Evolutionary conservation across 768 basidiomycete species (phyloP).

Genomic region (Auricularia heimuer): DNA sequence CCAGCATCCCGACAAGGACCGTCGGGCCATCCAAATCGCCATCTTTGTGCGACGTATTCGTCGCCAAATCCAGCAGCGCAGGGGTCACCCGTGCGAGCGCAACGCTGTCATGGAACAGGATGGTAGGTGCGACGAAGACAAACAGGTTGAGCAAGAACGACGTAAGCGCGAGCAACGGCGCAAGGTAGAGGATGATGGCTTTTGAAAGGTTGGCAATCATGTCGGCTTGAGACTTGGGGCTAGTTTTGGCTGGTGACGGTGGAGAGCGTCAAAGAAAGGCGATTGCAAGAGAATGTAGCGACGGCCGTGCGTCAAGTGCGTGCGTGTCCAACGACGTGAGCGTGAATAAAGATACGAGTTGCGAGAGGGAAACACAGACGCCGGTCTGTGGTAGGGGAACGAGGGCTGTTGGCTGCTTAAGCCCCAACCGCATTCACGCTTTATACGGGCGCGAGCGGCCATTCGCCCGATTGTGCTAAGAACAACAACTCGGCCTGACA

Average conservation of each 20-base stretch:
- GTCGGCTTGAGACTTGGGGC: neutral
- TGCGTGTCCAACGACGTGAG: neutral
- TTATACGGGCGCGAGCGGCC: too few relatives aligned
- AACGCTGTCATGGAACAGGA: conserved; percentile 51
- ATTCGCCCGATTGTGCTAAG: too few relatives aligned
- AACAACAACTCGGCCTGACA: too few relatives aligned
- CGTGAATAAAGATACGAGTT: neutral
- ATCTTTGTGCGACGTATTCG: conserved; percentile 21
- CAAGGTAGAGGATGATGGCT: conserved; percentile 55
- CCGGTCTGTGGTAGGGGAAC: too few relatives aligned
- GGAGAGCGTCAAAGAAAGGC: neutral
- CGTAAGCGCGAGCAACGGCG: conserved; percentile 56
- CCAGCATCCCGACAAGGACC: conserved; percentile 55
- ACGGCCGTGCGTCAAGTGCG: neutral
- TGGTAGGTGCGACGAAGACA: conserved; percentile 55
- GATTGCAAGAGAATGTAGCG: conserved; percentile 1
- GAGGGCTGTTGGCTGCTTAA: too few relatives aligned
- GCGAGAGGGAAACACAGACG: too few relatives aligned
- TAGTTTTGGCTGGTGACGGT: neutral
- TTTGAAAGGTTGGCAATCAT: conserved; percentile 71
- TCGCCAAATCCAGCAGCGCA: conserved; percentile 29
- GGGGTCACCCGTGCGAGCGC: conserved; percentile 57
- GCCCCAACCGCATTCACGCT: too few relatives aligned
- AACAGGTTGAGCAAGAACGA: conserved; percentile 57
- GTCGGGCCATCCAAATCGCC: conserved; percentile 52